Percentiles rank a stretch among this genome's conserved stretches.
Evolutionary conservation across 345 rosid species (phyloP).

Genomic region (Rhodamnia argentea): DNA sequence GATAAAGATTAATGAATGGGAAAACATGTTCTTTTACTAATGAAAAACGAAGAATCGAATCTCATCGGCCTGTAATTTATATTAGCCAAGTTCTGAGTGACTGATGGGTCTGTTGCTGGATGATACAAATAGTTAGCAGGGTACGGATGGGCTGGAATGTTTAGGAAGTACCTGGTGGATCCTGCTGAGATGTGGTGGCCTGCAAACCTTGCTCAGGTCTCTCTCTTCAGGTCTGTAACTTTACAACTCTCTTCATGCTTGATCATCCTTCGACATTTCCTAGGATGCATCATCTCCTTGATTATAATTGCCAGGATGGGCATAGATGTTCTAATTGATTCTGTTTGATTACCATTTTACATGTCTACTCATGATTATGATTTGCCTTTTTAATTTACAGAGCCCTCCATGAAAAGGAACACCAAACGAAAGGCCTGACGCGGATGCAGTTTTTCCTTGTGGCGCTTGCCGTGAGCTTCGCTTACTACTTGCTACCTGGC

Average conservation of each 20-base stretch:
- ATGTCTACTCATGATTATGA: not conserved
- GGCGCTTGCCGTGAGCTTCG: constrained; percentile 52
- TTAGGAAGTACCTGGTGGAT: constrained; percentile 89
- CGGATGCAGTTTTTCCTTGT: constrained; percentile 77
- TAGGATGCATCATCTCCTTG: not conserved
- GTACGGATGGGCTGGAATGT: constrained; percentile 98
- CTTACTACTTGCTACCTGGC: constrained; percentile 73
- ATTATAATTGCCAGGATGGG: not conserved
- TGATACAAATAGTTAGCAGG: constrained; percentile 47
- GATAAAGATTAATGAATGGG: not conserved
- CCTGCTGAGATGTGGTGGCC: constrained; percentile 99
- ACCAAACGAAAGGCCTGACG: constrained; percentile 41
- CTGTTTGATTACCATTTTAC: not conserved
- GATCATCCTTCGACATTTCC: not conserved
- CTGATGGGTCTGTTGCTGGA: not conserved
- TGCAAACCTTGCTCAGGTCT: constrained; percentile 91
- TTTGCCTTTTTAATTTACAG: constrained; percentile 19
- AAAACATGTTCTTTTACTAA: not conserved
- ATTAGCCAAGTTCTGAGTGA: not conserved
- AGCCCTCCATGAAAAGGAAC: constrained; percentile 85
- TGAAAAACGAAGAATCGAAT: not conserved
- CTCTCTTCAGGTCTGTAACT: constrained; percentile 61
- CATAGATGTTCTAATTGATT: not conserved
- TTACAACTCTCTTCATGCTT: not conserved
- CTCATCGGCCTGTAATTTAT: not conserved